phyloP scores from a whole-genome alignment of 306 rosid genomes.

The Quercus gilva region DNA sequence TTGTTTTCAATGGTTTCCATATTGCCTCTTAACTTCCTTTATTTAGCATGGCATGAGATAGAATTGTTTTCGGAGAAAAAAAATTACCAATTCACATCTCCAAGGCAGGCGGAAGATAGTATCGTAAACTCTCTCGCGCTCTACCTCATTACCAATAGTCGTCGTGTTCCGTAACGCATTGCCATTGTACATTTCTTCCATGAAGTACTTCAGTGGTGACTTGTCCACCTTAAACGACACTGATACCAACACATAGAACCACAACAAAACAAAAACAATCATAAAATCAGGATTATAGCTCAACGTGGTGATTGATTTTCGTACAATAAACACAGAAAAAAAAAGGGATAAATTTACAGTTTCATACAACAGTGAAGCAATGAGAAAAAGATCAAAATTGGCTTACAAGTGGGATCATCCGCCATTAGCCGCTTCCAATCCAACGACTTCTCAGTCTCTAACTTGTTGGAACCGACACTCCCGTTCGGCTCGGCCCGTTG shows the following conservation, averaged over 20 bases:
- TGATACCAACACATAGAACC: conserved; percentile 33
- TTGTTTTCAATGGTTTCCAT: too few species aligned
- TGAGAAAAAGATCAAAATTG: conserved; percentile 16
- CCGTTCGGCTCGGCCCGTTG: conserved; percentile 49
- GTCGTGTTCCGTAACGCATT: conserved; percentile 87
- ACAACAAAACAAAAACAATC: conserved; percentile 2
- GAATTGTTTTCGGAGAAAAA: background rate
- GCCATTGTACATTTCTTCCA: conserved; percentile 85
- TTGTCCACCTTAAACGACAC: conserved; percentile 61
- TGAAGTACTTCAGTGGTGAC: conserved; percentile 68
- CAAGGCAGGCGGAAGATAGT: conserved; percentile 97
- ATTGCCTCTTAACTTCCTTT: too few species aligned
- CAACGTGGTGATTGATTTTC: background rate
- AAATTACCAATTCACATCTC: conserved; percentile 98
- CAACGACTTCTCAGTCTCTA: conserved; percentile 59
- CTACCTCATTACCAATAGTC: conserved; percentile 79
- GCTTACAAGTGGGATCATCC: conserved; percentile 89
- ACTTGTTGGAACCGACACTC: conserved; percentile 33
- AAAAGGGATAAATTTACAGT: background rate
- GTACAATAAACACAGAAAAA: background rate
- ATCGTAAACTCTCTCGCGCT: conserved; percentile 93
- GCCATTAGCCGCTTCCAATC: conserved; percentile 92
- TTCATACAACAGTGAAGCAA: background rate
- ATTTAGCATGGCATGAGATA: too few species aligned
- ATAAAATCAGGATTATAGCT: conserved; percentile 4